These are phyloP conservation scores for Debaryomyces sp. DNA, from an alignment of 1,139 yeast genomes.

Conservation along the genomic window DNA sequence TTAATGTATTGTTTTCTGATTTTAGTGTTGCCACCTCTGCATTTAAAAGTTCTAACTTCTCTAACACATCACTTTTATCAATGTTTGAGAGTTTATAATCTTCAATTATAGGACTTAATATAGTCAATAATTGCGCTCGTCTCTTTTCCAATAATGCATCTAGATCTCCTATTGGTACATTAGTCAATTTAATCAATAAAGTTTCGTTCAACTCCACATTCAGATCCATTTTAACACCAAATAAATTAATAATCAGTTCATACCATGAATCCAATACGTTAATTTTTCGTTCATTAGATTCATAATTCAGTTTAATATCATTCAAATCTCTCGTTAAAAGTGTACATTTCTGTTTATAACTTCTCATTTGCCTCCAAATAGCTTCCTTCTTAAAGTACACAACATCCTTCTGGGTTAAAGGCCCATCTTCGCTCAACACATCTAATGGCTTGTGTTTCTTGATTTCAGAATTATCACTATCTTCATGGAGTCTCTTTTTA, in stretches of 20 bases:
- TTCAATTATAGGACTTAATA: conserved; percentile 31
- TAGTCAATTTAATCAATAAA: conserved; percentile 31
- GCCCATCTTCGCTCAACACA: conserved; percentile 60
- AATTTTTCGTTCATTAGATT: conserved; percentile 39
- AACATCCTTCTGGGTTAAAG: conserved; percentile 79
- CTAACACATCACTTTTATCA: conserved; percentile 23
- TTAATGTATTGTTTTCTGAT: conserved; percentile 26
- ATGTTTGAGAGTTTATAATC: conserved; percentile 19
- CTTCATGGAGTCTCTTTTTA: conserved; percentile 22
- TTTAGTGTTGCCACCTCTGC: conserved; percentile 26
- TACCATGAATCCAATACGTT: conserved; percentile 61
- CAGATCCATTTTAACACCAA: conserved; percentile 15
- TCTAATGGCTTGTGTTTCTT: conserved; percentile 45
- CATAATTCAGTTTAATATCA: conserved; percentile 36
- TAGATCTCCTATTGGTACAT: conserved; percentile 20
- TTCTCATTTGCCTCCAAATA: conserved; percentile 75
- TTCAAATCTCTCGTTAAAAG: conserved; percentile 42
- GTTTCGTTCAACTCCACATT: conserved; percentile 24
- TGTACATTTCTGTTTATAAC: conserved; percentile 58
- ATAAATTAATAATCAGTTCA: conserved; percentile 42
- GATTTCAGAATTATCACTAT: conserved; percentile 4
- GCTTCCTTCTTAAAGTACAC: conserved; percentile 90
- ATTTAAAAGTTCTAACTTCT: conserved; percentile 36
- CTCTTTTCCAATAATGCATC: conserved; percentile 30
- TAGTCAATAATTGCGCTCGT: conserved; percentile 30